A percentile compares a stretch with the other conserved stretches of the same genome.
These are phyloP conservation scores for Sugiyamaella grinbergsii DNA, from an alignment of 1,139 yeast species.

Conservation along the genomic window DNA sequence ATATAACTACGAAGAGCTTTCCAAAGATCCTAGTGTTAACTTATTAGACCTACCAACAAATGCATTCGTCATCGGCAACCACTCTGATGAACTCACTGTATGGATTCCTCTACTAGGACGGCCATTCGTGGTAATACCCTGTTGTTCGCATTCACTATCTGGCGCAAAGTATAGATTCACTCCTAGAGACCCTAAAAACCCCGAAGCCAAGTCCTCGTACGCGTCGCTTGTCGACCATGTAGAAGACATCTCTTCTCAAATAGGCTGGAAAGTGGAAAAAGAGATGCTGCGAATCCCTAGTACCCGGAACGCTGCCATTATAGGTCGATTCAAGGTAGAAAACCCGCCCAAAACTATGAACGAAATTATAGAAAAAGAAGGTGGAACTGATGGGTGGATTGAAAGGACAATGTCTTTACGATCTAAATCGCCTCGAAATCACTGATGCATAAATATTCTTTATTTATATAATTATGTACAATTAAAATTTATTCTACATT, in stretches of 20 bases:
- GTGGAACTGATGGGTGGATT: conserved; percentile 92
- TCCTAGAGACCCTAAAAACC: conserved; percentile 39
- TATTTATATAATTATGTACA: conserved; percentile 12
- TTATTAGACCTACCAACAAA: conserved; percentile 63
- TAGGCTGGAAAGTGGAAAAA: conserved; percentile 83
- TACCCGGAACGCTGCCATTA: conserved; percentile 87
- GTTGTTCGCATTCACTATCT: conserved; percentile 85
- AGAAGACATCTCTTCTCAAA: conserved; percentile 60
- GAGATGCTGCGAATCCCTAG: conserved; percentile 94
- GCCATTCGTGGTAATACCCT: conserved; percentile 91
- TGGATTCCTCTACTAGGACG: conserved; percentile 89
- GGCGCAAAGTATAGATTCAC: conserved; percentile 74
- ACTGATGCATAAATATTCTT: conserved; percentile 29
- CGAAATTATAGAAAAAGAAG: conserved; percentile 64
- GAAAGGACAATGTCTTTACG: conserved; percentile 47
- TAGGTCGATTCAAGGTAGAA: conserved; percentile 55
- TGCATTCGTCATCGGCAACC: conserved; percentile 89
- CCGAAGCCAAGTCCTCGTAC: conserved; percentile 59
- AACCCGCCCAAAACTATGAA: conserved; percentile 37
- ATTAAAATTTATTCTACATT: too few relatives aligned
- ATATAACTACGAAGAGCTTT: conserved; percentile 38
- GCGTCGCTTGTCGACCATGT: conserved; percentile 86
- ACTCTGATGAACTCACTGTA: conserved; percentile 91
- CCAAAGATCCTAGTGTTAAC: conserved; percentile 62
- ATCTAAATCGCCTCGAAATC: conserved; percentile 44